Percentiles rank a stretch among this genome's conserved stretches.
Conservation (phyloP, 2,329 filamentous ascomycete species). For the Colletotrichum orchidophilum region DNA sequence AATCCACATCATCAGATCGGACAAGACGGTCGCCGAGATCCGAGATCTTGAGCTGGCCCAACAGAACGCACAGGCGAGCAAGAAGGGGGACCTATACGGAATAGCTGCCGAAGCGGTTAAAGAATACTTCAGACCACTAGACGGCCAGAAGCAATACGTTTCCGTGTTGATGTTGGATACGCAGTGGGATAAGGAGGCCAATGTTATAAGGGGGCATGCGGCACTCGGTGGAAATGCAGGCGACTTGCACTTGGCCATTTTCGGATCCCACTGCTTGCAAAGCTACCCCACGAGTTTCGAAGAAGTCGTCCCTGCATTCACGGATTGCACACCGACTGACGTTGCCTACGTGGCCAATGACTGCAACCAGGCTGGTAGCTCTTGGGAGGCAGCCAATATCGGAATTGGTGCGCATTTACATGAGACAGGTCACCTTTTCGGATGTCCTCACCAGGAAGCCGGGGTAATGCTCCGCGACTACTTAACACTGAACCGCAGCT, state of each 20-base stretch:
- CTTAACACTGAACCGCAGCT: slow-evolving; percentile 83
- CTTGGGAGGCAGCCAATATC: slow-evolving; percentile 94
- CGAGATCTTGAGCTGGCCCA: slow-evolving; percentile 81
- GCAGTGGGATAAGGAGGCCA: slow-evolving; percentile 81
- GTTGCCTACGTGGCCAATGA: slow-evolving; percentile 84
- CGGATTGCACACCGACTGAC: slow-evolving; percentile 90
- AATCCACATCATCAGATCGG: slow-evolving; percentile 83
- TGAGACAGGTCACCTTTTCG: slow-evolving; percentile 89
- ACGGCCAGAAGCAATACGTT: slow-evolving; percentile 88
- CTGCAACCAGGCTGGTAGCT: slow-evolving; percentile 86
- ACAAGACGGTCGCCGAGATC: slow-evolving; percentile 87
- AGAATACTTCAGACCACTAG: slow-evolving; percentile 76
- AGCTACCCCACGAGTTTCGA: slow-evolving; percentile 91
- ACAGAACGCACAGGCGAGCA: slow-evolving; percentile 75
- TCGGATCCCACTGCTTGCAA: slow-evolving; percentile 91
- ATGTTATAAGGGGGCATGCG: slow-evolving; percentile 81
- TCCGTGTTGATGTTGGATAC: slow-evolving; percentile 87
- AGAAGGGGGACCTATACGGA: slow-evolving; percentile 77
- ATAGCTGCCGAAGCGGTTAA: slow-evolving; percentile 83
- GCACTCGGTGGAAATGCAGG: slow-evolving; percentile 80
- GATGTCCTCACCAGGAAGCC: slow-evolving; percentile 86
- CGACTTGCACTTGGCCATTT: slow-evolving; percentile 85
- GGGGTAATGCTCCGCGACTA: slow-evolving; percentile 96
- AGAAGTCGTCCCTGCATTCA: slow-evolving; percentile 88
- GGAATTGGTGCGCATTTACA: slow-evolving; percentile 94